Conservation (phyloP, 768 basidiomycete species). For the Phlebiopsis flavidoalba region DNA sequence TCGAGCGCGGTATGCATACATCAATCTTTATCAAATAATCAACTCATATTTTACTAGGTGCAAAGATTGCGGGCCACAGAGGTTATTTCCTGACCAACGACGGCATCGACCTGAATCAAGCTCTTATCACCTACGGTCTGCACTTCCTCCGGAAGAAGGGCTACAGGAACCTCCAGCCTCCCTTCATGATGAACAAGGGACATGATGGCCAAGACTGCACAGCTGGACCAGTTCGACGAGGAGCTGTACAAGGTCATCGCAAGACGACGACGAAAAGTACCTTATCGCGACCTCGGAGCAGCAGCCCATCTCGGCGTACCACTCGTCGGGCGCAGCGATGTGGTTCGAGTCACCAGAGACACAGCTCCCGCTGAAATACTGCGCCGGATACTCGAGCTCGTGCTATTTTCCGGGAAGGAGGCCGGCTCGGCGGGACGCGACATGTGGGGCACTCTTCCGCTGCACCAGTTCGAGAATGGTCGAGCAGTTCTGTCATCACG, state of each 20-base stretch:
- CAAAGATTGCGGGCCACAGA: constrained; percentile 92
- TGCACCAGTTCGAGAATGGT: constrained; percentile 99
- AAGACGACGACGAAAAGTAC: constrained; percentile 93
- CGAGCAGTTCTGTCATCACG: constrained; percentile 94
- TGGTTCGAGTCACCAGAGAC: constrained; percentile 94
- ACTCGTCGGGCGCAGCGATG: constrained; percentile 89
- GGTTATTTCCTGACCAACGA: constrained; percentile 96
- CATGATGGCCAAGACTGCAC: constrained; percentile 95
- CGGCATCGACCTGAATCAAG: constrained; percentile 96
- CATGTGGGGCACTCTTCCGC: constrained; percentile 99
- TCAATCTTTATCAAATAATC: not conserved
- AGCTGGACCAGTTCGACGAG: constrained; percentile 97
- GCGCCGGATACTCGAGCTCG: constrained; percentile 84
- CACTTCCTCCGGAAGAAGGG: constrained; percentile 80
- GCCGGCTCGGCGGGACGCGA: constrained; percentile 96
- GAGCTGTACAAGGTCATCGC: constrained; percentile 96
- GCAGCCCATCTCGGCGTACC: constrained; percentile 96
- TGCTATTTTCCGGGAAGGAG: constrained; percentile 99
- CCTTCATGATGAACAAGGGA: constrained; percentile 99
- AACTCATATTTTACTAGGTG: constrained; percentile 33
- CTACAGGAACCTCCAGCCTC: constrained; percentile 94
- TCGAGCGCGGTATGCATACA: constrained; percentile 77
- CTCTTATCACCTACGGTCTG: constrained; percentile 89
- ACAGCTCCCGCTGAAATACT: constrained; percentile 88
- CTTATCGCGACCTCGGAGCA: constrained; percentile 96